phyloP scores from a whole-genome alignment of 768 basidiomycete genomes.

The Suillus fuscotomentosus region DNA sequence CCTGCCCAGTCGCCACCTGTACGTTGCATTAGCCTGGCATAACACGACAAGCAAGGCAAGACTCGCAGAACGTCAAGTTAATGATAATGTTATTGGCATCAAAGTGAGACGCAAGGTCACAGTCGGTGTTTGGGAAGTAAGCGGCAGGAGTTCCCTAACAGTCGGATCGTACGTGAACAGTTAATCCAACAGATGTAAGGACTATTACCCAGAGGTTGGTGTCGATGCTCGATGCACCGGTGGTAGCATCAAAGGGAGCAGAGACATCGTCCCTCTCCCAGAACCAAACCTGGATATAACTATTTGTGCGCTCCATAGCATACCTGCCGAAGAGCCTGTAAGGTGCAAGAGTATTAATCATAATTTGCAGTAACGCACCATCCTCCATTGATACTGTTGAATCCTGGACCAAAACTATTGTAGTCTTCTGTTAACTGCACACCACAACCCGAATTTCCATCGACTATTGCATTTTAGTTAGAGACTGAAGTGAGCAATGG shows the following conservation, averaged over 20 bases:
- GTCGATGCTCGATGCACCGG: slow-evolving; percentile 17
- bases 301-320: slow-evolving; percentile 34
- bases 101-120: slow-evolving; percentile 37
- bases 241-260: slow-evolving; percentile 34
- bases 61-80: slow-evolving; percentile 33
- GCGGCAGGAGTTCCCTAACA: slow-evolving; percentile 33
- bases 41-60: not conserved
- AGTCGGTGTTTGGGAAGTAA: slow-evolving; percentile 38
- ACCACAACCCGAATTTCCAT: slow-evolving; percentile 39
- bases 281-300: slow-evolving; percentile 39
- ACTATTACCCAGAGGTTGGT: slow-evolving; percentile 23
- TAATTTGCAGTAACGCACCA: slow-evolving; percentile 27
- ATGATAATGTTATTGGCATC: slow-evolving; percentile 33
- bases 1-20: slow-evolving; percentile 33
- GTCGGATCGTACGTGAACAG: not conserved
- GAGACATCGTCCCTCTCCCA: slow-evolving; percentile 34
- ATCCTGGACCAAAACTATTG: slow-evolving; percentile 28
- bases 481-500: not conserved
- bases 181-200: not conserved
- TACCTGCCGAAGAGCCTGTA: slow-evolving; percentile 25
- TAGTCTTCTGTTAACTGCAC: slow-evolving; percentile 22
- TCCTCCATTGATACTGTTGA: slow-evolving; percentile 38
- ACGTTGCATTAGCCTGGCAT: not conserved
- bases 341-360: not conserved
- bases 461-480: slow-evolving; percentile 13